Percentiles rank a stretch among this genome's conserved stretches.
These are phyloP conservation scores for Alternaria postmessia DNA, from an alignment of 2,329 filamentous ascomycete species.

Conservation along the genomic window DNA sequence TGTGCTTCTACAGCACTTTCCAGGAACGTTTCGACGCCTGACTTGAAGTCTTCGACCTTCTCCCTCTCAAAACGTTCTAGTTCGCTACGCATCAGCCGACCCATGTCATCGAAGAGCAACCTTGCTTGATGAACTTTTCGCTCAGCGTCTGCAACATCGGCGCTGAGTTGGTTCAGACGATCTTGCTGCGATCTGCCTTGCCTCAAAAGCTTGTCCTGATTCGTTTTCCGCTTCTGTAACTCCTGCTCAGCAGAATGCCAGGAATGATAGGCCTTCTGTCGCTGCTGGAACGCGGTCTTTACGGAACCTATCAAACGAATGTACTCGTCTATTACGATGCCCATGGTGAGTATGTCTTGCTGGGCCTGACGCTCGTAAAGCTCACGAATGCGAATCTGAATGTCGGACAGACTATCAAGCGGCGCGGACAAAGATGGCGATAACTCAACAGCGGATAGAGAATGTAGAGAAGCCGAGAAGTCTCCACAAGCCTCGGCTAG, in stretches of 20 bases:
- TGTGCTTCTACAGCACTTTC: constrained; percentile 97
- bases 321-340: constrained; percentile 98
- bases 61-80: constrained; percentile 94
- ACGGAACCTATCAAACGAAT: constrained; percentile 94
- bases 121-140: constrained; percentile 89
- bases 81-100: constrained; percentile 86
- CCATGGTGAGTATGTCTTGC: constrained; percentile 94
- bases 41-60: constrained; percentile 99
- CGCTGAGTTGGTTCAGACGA: constrained; percentile 87
- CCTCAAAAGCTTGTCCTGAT: constrained; percentile 92
- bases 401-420: constrained; percentile 87
- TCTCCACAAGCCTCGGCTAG: constrained; percentile 93
- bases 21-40: constrained; percentile 94
- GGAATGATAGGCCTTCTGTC: constrained; percentile 93
- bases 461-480: constrained; percentile 91
- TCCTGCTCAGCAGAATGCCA: constrained; percentile 94
- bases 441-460: constrained; percentile 89
- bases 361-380: constrained; percentile 96
- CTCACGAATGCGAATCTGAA: constrained; percentile 92
- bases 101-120: constrained; percentile 96
- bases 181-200: constrained; percentile 97
- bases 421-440: constrained; percentile 88
- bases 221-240: constrained; percentile 84
- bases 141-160: constrained; percentile 94
- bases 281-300: constrained; percentile 89